phyloP scores from a whole-genome alignment of 2,329 filamentous ascomycete species.

The Diaporthe capsici region DNA sequence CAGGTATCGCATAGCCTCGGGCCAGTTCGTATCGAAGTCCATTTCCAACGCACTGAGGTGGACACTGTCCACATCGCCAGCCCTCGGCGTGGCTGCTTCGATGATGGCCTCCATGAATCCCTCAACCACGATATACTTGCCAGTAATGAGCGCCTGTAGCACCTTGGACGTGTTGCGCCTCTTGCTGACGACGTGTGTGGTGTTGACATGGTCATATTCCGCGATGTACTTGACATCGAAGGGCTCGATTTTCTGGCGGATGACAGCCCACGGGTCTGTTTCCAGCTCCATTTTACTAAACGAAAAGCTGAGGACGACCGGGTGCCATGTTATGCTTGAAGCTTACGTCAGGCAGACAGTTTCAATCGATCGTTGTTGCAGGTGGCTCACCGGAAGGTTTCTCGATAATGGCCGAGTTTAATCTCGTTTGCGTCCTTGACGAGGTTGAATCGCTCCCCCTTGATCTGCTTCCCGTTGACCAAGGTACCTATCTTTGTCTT shows the following conservation, averaged over 20 bases:
- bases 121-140: conserved; percentile 80
- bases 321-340: conserved; percentile 81
- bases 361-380: background rate
- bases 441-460: conserved; percentile 72
- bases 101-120: conserved; percentile 82
- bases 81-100: conserved; percentile 66
- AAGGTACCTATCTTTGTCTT: conserved; percentile 88
- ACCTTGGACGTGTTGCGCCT: conserved; percentile 93
- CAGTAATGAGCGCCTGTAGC: conserved; percentile 88
- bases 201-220: conserved; percentile 78
- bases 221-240: conserved; percentile 90
- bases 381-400: conserved; percentile 69
- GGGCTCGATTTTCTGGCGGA: conserved; percentile 79
- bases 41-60: conserved; percentile 75
- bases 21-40: conserved; percentile 87
- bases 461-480: conserved; percentile 80
- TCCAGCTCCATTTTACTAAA: conserved; percentile 80
- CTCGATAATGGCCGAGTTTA: conserved; percentile 78
- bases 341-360: conserved; percentile 7
- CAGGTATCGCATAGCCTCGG: conserved; percentile 78
- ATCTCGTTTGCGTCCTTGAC: conserved; percentile 73
- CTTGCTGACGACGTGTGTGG: conserved; percentile 89
- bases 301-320: conserved; percentile 85
- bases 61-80: conserved; percentile 60
- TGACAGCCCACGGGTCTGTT: conserved; percentile 71